phyloP scores from a whole-genome alignment of 1,284 basidiomycete genomes.

The Boletus semigastroideus region DNA sequence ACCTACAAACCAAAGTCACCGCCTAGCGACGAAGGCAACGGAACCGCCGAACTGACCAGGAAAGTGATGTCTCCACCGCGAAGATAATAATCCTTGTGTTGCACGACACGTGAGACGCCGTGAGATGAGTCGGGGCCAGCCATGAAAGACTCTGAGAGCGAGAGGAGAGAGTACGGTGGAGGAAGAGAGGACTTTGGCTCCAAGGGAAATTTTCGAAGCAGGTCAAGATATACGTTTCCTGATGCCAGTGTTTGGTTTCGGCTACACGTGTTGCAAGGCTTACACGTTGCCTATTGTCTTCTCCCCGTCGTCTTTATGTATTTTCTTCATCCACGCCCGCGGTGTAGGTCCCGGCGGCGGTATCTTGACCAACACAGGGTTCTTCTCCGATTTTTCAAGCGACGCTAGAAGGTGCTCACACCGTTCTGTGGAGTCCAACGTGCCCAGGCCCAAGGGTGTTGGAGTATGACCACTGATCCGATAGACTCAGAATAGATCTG shows the following conservation, averaged over 20 bases:
- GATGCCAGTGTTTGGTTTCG: slow-evolving; percentile 29
- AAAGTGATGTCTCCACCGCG: slow-evolving; percentile 55
- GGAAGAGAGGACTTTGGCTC: slow-evolving; percentile 30
- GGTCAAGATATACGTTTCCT: slow-evolving; percentile 35
- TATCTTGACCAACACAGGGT: slow-evolving; percentile 3
- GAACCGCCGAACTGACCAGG: slow-evolving; percentile 40
- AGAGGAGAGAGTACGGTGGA: slow-evolving; percentile 27
- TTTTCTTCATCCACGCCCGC: slow-evolving; percentile 6
- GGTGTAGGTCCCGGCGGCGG: slow-evolving; percentile 7
- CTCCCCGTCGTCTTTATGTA: slow-evolving; percentile 22
- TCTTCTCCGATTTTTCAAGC: slow-evolving; percentile 7
- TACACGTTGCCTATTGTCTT: slow-evolving; percentile 32
- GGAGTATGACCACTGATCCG: slow-evolving; percentile 5
- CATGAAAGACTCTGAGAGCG: slow-evolving; percentile 25
- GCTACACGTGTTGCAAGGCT: slow-evolving; percentile 42
- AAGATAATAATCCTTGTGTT: slow-evolving; percentile 49
- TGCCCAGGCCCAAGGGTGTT: slow-evolving; percentile 23
- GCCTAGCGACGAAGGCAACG: slow-evolving; percentile 4
- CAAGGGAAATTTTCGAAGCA: slow-evolving; percentile 35
- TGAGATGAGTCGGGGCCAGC: slow-evolving; percentile 24
- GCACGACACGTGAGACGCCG: slow-evolving; percentile 29
- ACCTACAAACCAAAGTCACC: slow-evolving; percentile 36
- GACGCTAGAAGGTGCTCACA: slow-evolving; percentile 2
- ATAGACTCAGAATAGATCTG: slow-evolving; percentile 5
- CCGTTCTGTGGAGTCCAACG: slow-evolving; percentile 8